A percentile compares a stretch with the other conserved stretches of the same genome.
These are phyloP conservation scores for Mycena chlorophos DNA, from an alignment of 768 basidiomycete genomes.

Conservation along the genomic window DNA sequence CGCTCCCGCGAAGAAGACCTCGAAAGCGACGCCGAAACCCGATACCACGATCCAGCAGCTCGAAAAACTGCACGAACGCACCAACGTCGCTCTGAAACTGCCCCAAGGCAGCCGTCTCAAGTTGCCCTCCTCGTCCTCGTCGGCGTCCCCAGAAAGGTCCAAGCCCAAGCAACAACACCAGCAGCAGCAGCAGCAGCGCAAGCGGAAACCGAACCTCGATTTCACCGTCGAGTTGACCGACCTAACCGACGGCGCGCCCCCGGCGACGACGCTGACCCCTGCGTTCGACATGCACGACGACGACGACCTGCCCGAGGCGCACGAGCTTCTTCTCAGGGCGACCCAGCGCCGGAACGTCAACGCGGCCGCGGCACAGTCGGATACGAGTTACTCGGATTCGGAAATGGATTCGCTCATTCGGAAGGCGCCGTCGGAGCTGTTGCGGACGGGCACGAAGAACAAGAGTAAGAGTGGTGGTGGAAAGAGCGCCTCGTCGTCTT, in stretches of 20 bases:
- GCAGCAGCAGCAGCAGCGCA: conserved; percentile 29
- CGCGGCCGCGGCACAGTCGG: conserved; percentile 25
- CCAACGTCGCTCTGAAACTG: conserved; percentile 42
- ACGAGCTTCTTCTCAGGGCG: conserved; percentile 29
- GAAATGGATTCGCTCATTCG: conserved; percentile 47
- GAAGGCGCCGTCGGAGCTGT: conserved; percentile 32
- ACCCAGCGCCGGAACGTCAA: conserved; percentile 1
- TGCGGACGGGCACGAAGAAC: not conserved
- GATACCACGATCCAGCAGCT: conserved; percentile 39
- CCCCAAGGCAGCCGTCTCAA: conserved; percentile 47
- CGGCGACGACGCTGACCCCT: conserved; percentile 24
- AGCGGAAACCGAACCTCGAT: conserved; percentile 36
- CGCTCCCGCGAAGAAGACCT: conserved; percentile 14
- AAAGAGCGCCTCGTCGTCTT: not conserved
- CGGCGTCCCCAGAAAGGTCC: too few species aligned
- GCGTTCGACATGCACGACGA: conserved; percentile 34
- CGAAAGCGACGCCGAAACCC: conserved; percentile 25
- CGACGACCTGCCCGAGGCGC: conserved; percentile 46
- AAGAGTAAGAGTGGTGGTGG: not conserved
- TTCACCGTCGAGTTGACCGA: conserved; percentile 54
- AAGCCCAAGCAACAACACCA: too few species aligned
- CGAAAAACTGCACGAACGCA: conserved; percentile 44
- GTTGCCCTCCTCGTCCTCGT: too few species aligned
- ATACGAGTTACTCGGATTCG: conserved; percentile 42
- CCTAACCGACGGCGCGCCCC: conserved; percentile 30